Evolutionary conservation across 306 rosid species (phyloP).

Genomic region (Lagenaria siceraria): DNA sequence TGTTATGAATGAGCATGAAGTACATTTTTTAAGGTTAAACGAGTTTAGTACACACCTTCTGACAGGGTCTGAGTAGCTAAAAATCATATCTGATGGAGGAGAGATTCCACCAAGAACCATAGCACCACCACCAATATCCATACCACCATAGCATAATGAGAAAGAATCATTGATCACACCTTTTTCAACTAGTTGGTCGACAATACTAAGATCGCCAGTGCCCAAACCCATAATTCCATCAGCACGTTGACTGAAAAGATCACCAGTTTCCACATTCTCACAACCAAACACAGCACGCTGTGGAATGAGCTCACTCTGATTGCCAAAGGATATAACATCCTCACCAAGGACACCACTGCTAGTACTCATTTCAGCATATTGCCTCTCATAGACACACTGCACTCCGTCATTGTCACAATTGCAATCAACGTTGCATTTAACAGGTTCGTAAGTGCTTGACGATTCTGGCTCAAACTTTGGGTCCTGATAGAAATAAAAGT

Average conservation of each 20-base stretch:
- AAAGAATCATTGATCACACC: conserved; percentile 71
- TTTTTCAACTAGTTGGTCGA: conserved; percentile 79
- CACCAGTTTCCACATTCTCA: conserved; percentile 84
- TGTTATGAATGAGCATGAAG: conserved; percentile 35
- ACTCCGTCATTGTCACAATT: conserved; percentile 43
- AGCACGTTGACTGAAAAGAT: conserved; percentile 70
- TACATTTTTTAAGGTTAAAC: conserved; percentile 16
- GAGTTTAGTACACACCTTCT: conserved; percentile 57
- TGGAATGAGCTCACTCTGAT: conserved; percentile 53
- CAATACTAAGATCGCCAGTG: conserved; percentile 69
- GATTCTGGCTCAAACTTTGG: conserved; percentile 71
- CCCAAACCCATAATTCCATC: conserved; percentile 99
- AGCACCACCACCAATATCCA: conserved; percentile 94
- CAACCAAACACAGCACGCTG: conserved; percentile 92
- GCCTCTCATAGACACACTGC: conserved; percentile 76
- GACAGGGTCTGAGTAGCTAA: conserved; percentile 49
- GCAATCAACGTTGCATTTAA: conserved; percentile 68
- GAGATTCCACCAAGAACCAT: conserved; percentile 91
- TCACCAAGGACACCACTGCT: conserved; percentile 87
- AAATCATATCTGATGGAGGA: conserved; percentile 67
- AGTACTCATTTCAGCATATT: conserved; percentile 87
- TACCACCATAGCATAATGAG: conserved; percentile 97
- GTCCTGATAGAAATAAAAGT: conserved; percentile 39
- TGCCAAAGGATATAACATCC: conserved; percentile 75
- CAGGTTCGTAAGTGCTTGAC: conserved; percentile 60